Base-by-base conservation (phyloP, 768 basidiomycete genomes). In the Xerocomus potaroensis region DNA sequence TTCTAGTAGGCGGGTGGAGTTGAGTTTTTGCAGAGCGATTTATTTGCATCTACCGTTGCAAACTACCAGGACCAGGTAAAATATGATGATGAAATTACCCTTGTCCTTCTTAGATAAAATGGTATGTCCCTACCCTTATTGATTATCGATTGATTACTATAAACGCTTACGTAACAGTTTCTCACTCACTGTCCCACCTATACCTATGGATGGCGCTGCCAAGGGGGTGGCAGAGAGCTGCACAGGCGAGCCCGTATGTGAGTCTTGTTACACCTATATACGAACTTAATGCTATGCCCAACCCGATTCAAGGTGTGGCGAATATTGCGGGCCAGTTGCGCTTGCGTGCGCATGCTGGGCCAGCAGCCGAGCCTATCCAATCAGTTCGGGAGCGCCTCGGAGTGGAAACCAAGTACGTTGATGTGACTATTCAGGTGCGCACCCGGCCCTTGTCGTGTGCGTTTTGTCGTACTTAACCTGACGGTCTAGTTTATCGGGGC, bases 401-500 rank as follows among this genome's bases (percentile, higher is more conserved):
- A 30, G 64, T 70, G 5, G 49, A 54, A 8, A 69, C 69, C 26
- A 70, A 72, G n/a, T 80, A 75, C 51, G 74, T 81, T 16, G 82
- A 86, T 59, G 59, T 84, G 23, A 66, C 66, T 12, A 77, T 84
- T 42, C 76, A 79, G 65, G 79, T 80, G 46, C 47, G 67, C 41
- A 8, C 11, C 23, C 3, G 23, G 11, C 24, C 10, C 18, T 14
- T 2, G 23, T 22, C 15, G 26, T 7, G 12, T 9, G 31, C 8
- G 29, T 9, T 15, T 42, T 41, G 19, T 24, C 18, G 24, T 21
- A 36, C 46, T 60, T 15, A 63, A 5, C n/a, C 9, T 6, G n/a
- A 30, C 15, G 33, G 9, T 5, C 3, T 43, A 84, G 78, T 87
- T 89, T 47, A 85, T 88, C 38, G 81, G 83, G 4, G 87, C 86